Conservation (phyloP, 2,329 filamentous ascomycete species). For the Calonectria multiphialidica region DNA sequence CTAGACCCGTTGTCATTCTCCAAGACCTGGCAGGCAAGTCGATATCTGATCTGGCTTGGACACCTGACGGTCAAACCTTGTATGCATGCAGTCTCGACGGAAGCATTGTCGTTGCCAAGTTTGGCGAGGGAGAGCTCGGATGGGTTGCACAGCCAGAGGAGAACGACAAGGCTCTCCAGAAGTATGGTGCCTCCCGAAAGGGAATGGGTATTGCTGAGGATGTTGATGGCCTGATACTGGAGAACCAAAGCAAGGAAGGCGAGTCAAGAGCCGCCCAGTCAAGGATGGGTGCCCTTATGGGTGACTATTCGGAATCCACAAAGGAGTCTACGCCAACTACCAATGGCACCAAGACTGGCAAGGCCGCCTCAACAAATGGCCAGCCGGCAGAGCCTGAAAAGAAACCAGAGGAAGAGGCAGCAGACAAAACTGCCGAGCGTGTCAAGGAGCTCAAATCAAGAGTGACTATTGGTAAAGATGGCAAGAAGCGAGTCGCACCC, state of each 20-base stretch:
- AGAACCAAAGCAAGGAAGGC: conserved; percentile 92
- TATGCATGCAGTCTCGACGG: conserved; percentile 92
- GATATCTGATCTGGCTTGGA: conserved; percentile 95
- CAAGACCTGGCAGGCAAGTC: conserved; percentile 92
- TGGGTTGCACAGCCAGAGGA: conserved; percentile 89
- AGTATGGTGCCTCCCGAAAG: conserved; percentile 89
- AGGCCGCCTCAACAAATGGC: conserved; percentile 54
- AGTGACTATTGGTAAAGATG: conserved; percentile 95
- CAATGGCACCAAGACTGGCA: conserved; percentile 64
- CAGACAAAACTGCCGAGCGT: conserved; percentile 66
- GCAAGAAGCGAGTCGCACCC: conserved; percentile 94
- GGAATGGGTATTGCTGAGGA: conserved; percentile 94
- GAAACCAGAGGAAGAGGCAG: conserved; percentile 60
- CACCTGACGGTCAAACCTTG: conserved; percentile 88
- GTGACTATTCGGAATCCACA: conserved; percentile 75
- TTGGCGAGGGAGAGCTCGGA: conserved; percentile 88
- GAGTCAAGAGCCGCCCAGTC: conserved; percentile 92
- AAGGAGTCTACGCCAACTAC: conserved; percentile 61
- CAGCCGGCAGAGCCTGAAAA: conserved; percentile 48
- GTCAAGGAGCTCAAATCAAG: conserved; percentile 82
- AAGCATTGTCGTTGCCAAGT: conserved; percentile 83
- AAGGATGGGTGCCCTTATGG: conserved; percentile 98
- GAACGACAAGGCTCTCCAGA: conserved; percentile 92
- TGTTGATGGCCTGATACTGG: conserved; percentile 86
- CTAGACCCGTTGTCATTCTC: conserved; percentile 88